A percentile compares a stretch with the other conserved stretches of the same genome.
Evolutionary conservation across 108 stramenopile species (phyloP).

Genomic region (Parmales sp.): DNA sequence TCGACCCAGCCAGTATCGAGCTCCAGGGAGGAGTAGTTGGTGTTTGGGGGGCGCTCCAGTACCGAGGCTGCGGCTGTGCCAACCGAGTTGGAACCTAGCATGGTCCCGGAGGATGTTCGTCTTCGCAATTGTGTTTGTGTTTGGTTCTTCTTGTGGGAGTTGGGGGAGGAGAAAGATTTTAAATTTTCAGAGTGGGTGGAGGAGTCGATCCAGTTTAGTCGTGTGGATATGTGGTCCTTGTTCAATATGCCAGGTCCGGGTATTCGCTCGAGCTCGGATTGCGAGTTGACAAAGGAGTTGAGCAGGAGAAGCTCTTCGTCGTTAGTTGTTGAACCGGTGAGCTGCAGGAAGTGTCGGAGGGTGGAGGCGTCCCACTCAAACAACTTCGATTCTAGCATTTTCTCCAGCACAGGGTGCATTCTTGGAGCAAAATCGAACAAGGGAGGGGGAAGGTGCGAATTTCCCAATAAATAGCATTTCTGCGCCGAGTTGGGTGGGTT

Average conservation of each 20-base stretch:
- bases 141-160: too few species aligned
- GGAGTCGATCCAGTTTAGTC: conserved; percentile 9
- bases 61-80: too few species aligned
- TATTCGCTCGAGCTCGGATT: neutral
- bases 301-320: conserved; percentile 23
- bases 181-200: neutral
- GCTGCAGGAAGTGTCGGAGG: conserved; percentile 4
- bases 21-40: neutral
- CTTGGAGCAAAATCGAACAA: neutral
- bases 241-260: neutral
- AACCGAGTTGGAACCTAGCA: too few species aligned
- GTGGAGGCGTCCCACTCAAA: conserved; percentile 13
- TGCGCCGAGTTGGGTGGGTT: too few species aligned
- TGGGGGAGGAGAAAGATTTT: too few species aligned
- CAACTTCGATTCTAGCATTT: neutral
- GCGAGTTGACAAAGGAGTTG: conserved; percentile 21
- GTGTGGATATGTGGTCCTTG: conserved; percentile 6
- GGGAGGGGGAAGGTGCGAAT: neutral
- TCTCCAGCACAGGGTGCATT: too few species aligned
- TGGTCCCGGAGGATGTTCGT: too few species aligned
- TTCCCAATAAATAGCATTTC: too few species aligned
- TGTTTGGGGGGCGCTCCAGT: conserved; percentile 5
- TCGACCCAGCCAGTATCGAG: neutral
- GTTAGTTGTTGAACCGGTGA: conserved; percentile 1
- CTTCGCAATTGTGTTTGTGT: too few species aligned